Evolutionary conservation across 148 eudicot genomes (phyloP), one percentile per base, ranked within the genome.

Genomic region (Chenopodium suecicum): DNA sequence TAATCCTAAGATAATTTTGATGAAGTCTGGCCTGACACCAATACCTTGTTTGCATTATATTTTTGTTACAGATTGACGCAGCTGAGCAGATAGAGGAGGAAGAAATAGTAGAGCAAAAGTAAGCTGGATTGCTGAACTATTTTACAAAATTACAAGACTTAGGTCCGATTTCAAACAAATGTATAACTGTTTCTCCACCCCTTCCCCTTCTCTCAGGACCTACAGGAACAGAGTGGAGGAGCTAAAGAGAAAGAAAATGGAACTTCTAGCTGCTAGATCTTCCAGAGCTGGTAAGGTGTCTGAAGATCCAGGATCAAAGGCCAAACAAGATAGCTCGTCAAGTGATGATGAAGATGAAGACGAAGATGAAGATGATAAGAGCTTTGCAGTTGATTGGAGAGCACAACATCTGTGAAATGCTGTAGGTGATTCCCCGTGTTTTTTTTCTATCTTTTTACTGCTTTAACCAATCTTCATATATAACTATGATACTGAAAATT

Each of bases 51-150:
- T 22, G 65, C 74, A 75, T n/a, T 62, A n/a, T 20, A 46, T 41
- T 65, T 22, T 78, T 6, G 58, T 79, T 89, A 75, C 87, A 95
- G 98, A 76, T 91, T 86, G 98, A 93, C 90, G 98, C 98, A 79
- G 98, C 98, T 80, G 98, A 95, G 82, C 86, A 65, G 78, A 93
- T 93, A 77, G 97, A 95, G 87, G 98, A 90, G 87, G 98, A 90
- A 47, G 98, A 95, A 86, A 79, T 88, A 64, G 88, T 89, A 76
- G 98, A 95, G 81, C 98, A 93, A 80, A 91, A 86, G 98, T 95
- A 80, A 89, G 86, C 82, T 75, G 46, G 78, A 50, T 48, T 10
- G 64, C 31, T 67, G 73, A 50, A 77, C 31, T 25, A 47, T 20
- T 41, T 41, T 31, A 65, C 37, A 27, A 48, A 31, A 77, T 41